Conservation (phyloP, 163 green algal species). For the Chloromonas sp. region DNA sequence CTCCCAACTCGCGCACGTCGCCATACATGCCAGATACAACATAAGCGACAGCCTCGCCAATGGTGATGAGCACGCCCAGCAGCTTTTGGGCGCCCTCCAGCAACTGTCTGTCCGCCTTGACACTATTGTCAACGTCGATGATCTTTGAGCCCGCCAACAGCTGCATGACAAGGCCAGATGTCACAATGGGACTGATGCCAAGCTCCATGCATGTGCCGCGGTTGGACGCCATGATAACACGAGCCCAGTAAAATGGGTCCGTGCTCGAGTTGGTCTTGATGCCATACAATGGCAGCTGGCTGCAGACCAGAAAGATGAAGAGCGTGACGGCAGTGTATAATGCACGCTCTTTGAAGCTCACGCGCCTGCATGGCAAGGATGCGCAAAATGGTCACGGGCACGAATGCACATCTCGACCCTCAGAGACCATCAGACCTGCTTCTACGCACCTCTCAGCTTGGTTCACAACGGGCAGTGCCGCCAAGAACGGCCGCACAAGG, state of each 20-base stretch:
- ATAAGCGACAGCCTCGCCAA: constrained; percentile 97
- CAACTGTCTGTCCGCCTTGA: constrained; percentile 93
- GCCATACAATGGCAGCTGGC: constrained; percentile 97
- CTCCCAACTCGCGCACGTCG: constrained; percentile 87
- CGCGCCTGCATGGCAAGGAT: constrained; percentile 21
- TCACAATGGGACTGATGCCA: constrained; percentile 95
- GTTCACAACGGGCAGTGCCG: constrained; percentile 68
- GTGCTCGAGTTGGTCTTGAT: constrained; percentile 86
- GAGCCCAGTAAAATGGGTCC: constrained; percentile 98
- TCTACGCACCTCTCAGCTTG: constrained; percentile 52
- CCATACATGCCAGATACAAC: constrained; percentile 99
- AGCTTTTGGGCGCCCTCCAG: constrained; percentile 94
- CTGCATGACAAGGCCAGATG: constrained; percentile 96
- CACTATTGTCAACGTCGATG: constrained; percentile 95
- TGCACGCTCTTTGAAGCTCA: constrained; percentile 85
- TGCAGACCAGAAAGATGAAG: constrained; percentile 99
- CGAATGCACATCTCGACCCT: too few relatives aligned
- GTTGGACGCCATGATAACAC: constrained; percentile 98
- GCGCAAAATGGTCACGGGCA: too few relatives aligned
- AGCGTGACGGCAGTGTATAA: constrained; percentile 94
- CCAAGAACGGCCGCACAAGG: constrained; percentile 72
- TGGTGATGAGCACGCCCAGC: constrained; percentile 95
- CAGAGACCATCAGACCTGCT: too few relatives aligned
- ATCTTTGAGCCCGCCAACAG: constrained; percentile 96
- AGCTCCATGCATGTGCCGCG: constrained; percentile 98